These are phyloP conservation scores for Themeda triandra DNA, from an alignment of 176 grass and related monocot species.

Conservation along the genomic window DNA sequence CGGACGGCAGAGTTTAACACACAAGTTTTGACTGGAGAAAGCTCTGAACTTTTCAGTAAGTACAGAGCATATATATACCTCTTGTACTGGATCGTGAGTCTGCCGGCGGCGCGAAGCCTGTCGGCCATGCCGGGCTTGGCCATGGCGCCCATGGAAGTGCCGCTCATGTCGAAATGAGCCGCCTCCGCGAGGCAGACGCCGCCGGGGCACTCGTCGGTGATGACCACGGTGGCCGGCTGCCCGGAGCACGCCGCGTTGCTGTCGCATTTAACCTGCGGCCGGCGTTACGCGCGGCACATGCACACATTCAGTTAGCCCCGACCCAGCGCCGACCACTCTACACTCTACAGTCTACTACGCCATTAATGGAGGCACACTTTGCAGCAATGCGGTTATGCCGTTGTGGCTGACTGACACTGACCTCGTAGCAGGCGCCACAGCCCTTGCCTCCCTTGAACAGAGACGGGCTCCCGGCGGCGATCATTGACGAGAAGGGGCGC, in stretches of 20 bases:
- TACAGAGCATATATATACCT: constrained; percentile 21
- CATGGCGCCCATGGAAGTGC: constrained; percentile 80
- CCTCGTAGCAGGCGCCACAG: constrained; percentile 90
- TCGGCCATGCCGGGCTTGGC: constrained; percentile 54
- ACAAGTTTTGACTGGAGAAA: background rate
- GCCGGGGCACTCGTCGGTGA: constrained; percentile 67
- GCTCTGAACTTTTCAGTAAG: background rate
- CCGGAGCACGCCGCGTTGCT: constrained; percentile 48
- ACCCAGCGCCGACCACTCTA: constrained; percentile 23
- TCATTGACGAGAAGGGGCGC: constrained; percentile 66
- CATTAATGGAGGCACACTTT: constrained; percentile 20
- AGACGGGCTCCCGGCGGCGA: constrained; percentile 60
- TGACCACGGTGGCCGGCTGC: constrained; percentile 65
- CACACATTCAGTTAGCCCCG: constrained; percentile 27
- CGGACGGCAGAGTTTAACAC: background rate
- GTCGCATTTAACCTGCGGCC: constrained; percentile 67
- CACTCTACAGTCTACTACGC: background rate
- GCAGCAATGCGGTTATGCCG: background rate
- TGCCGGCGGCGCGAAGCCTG: constrained; percentile 57
- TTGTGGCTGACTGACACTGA: background rate
- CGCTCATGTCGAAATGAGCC: constrained; percentile 83
- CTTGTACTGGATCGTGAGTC: constrained; percentile 56
- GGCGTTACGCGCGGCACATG: constrained; percentile 23
- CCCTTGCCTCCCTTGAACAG: constrained; percentile 73
- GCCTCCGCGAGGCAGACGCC: constrained; percentile 34